A percentile compares a stretch with the other conserved stretches of the same genome.
Conservation (phyloP, 208 protist genomes). For the Leishmania amazonensis region DNA sequence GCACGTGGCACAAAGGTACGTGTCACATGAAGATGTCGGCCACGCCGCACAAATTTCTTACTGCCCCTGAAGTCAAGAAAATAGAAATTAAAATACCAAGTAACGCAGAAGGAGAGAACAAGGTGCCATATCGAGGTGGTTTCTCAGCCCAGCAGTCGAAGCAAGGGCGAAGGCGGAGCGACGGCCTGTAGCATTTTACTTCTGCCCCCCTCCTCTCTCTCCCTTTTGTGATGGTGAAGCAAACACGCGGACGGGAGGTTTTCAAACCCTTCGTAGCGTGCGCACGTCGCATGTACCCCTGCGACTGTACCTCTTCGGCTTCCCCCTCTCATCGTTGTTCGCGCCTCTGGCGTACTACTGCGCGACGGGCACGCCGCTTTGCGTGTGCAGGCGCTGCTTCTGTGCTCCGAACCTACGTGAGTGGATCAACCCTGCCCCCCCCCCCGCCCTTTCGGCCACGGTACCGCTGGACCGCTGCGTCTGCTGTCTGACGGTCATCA, state of each 20-base stretch:
- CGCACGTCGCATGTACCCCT: neutral
- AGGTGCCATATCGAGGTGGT: neutral
- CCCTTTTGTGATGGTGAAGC: neutral
- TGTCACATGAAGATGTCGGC: too few relatives aligned
- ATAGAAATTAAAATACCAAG: neutral
- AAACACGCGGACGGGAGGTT: neutral
- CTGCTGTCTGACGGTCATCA: neutral
- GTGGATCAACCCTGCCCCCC: neutral
- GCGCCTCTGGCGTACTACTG: neutral
- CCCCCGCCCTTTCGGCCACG: neutral
- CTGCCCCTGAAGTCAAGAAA: too few relatives aligned
- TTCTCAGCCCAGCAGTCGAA: neutral
- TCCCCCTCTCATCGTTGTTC: slow-evolving; percentile 3
- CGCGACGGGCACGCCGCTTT: neutral
- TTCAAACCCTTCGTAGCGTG: neutral
- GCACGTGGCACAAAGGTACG: too few relatives aligned
- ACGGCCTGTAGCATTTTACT: neutral
- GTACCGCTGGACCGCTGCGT: neutral
- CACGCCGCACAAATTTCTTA: too few relatives aligned
- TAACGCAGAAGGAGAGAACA: neutral
- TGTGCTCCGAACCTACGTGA: neutral
- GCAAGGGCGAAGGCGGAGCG: neutral
- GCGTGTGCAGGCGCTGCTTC: neutral
- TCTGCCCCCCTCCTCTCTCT: too few relatives aligned
- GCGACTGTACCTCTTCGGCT: neutral